Conservation (phyloP, 2,329 filamentous ascomycete species). For the Leptographium galeiforme region DNA sequence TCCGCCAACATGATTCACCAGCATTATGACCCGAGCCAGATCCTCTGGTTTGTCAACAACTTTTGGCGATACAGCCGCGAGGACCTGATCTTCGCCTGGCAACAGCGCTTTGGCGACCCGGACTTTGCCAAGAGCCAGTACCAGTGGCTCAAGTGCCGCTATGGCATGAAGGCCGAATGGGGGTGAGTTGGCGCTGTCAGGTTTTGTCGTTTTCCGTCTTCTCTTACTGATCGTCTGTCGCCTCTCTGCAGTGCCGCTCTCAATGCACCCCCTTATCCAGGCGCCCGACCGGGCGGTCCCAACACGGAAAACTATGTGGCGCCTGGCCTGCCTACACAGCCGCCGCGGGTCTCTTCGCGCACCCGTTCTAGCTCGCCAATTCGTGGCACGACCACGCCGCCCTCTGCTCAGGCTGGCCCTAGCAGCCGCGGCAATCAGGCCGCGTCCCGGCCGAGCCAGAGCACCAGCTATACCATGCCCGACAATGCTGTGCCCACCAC, state of each 20-base stretch:
- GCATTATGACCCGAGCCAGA: constrained; percentile 10
- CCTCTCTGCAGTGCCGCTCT: constrained; percentile 5
- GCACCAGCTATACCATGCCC: too few relatives aligned
- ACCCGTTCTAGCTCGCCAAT: neutral
- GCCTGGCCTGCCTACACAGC: neutral
- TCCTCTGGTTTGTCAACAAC: constrained; percentile 11
- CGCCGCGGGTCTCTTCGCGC: constrained; percentile 2
- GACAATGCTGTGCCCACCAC: neutral
- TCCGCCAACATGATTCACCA: constrained; percentile 8
- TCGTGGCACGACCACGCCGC: neutral
- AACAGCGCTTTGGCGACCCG: constrained; percentile 3
- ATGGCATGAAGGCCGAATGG: constrained; percentile 13
- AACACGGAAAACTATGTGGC: constrained; percentile 7
- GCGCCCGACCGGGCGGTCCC: constrained; percentile 7
- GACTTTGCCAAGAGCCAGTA: constrained; percentile 12
- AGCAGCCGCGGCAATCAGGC: too few relatives aligned
- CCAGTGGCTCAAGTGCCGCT: constrained; percentile 10
- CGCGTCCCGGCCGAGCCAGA: too few relatives aligned
- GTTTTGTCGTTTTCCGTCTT: neutral
- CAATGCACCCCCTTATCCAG: constrained; percentile 9
- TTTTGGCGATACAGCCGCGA: constrained; percentile 10
- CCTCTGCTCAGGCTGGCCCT: too few relatives aligned
- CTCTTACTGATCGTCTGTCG: neutral
- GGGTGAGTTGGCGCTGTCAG: constrained; percentile 5
- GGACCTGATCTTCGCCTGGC: constrained; percentile 4